Percentiles rank a stretch among this genome's conserved stretches.
Conservation (phyloP, 768 basidiomycete species). For the Tylopilus rubrobrunneus region DNA sequence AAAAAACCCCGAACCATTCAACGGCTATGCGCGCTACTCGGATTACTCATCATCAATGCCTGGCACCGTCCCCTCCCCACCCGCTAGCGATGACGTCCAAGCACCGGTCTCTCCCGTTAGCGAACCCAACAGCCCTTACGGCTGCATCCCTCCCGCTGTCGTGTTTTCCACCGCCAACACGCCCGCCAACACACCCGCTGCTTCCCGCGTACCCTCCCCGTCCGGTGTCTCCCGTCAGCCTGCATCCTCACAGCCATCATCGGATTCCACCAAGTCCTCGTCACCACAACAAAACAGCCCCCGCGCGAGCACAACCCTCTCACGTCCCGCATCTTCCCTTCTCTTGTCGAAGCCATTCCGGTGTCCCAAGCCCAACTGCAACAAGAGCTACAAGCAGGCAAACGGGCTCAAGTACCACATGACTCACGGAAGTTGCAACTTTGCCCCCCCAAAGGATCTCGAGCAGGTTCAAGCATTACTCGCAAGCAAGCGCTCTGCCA, state of each 20-base stretch:
- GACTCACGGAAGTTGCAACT: constrained; percentile 91
- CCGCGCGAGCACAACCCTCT: constrained; percentile 44
- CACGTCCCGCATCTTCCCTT: constrained; percentile 53
- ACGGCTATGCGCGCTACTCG: constrained; percentile 62
- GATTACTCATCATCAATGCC: constrained; percentile 65
- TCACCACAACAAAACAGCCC: constrained; percentile 27
- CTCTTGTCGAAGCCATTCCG: constrained; percentile 82
- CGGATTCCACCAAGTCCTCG: constrained; percentile 24
- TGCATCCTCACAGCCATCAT: constrained; percentile 15
- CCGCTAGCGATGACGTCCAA: constrained; percentile 29
- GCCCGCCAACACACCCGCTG: constrained; percentile 45
- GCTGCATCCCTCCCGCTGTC: constrained; percentile 64
- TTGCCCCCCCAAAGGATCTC: constrained; percentile 82
- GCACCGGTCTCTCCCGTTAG: constrained; percentile 26
- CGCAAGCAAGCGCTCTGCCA: constrained; percentile 40
- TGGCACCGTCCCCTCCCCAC: constrained; percentile 42
- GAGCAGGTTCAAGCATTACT: constrained; percentile 74
- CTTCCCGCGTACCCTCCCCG: constrained; percentile 40
- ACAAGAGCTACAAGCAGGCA: constrained; percentile 94
- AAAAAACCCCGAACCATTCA: constrained; percentile 54
- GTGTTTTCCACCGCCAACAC: constrained; percentile 50
- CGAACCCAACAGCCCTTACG: constrained; percentile 32
- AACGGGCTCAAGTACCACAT: constrained; percentile 95
- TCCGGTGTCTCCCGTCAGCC: constrained; percentile 21
- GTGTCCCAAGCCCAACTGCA: constrained; percentile 93